phyloP scores from a whole-genome alignment of 179 eudicot species.

The Carnegiea gigantea region DNA sequence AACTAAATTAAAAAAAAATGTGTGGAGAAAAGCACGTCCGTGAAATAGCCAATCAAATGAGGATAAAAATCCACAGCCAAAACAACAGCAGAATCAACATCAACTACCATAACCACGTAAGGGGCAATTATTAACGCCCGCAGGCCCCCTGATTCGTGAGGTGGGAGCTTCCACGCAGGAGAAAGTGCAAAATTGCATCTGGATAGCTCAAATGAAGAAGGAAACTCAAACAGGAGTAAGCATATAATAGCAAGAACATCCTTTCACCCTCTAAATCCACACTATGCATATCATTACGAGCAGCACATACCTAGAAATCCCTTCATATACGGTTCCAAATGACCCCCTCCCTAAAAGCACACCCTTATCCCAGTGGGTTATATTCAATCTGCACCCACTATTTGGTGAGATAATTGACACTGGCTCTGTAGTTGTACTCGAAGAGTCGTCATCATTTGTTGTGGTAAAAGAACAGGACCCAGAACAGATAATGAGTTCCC shows the following conservation, averaged over 20 bases:
- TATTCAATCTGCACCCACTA: conserved; percentile 36
- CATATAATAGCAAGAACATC: not conserved
- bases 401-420: conserved; percentile 48
- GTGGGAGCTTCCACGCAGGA: not conserved
- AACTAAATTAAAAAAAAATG: not conserved
- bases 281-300: conserved; percentile 18
- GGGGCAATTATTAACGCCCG: not conserved
- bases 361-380: conserved; percentile 69
- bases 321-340: conserved; percentile 83
- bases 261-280: not conserved
- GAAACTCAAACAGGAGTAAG: not conserved
- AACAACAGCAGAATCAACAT: not conserved
- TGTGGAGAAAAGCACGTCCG: not conserved
- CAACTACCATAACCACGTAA: not conserved
- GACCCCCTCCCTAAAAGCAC: conserved; percentile 68
- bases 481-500: conserved; percentile 27
- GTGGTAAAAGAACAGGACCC: conserved; percentile 47
- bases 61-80: not conserved
- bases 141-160: not conserved
- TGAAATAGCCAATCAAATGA: not conserved
- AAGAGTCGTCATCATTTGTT: conserved; percentile 46
- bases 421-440: conserved; percentile 42
- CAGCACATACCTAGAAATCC: conserved; percentile 52
- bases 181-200: not conserved
- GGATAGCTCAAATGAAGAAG: not conserved